phyloP scores from a whole-genome alignment of 1,284 basidiomycete genomes.

The Tylopilus sp. region DNA sequence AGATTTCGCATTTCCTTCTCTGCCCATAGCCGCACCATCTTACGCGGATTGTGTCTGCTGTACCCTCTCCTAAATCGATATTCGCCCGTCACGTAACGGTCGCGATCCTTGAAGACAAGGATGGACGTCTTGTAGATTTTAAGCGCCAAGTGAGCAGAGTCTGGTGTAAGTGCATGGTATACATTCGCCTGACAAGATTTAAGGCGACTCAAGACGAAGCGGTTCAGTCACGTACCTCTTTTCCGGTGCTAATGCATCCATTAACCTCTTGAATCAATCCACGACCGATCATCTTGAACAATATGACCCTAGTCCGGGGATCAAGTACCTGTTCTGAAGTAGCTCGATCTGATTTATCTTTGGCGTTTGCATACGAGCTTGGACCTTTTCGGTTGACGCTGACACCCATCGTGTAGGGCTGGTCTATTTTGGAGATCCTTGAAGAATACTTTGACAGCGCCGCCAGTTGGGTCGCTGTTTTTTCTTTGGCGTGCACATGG shows the following conservation, averaged over 20 bases:
- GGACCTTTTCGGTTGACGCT: constrained; percentile 88
- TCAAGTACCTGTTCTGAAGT: constrained; percentile 95
- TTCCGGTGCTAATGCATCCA: constrained; percentile 92
- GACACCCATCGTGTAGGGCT: constrained; percentile 74
- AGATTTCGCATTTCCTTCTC: constrained; percentile 99
- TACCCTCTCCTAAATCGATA: constrained; percentile 94
- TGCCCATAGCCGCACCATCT: constrained; percentile 99
- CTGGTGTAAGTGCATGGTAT: constrained; percentile 78
- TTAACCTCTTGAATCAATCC: constrained; percentile 85
- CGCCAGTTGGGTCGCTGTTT: constrained; percentile 63
- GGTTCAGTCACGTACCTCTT: constrained; percentile 64
- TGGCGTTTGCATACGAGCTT: constrained; percentile 77
- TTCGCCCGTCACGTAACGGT: constrained; percentile 91
- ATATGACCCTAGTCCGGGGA: constrained; percentile 82
- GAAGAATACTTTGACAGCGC: constrained; percentile 70
- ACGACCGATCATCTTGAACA: constrained; percentile 92
- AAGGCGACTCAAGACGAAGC: constrained; percentile 3
- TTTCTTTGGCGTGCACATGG: constrained; percentile 42
- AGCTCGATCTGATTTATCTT: constrained; percentile 92
- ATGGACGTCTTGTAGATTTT: constrained; percentile 99
- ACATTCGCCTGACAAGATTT: constrained; percentile 73
- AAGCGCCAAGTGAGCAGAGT: constrained; percentile 70
- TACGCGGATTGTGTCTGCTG: constrained; percentile 89
- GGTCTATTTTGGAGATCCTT: constrained; percentile 64
- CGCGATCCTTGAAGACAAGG: constrained; percentile 94